Conservation (phyloP, 2,329 filamentous ascomycete species). For the Byssothecium circinans region DNA sequence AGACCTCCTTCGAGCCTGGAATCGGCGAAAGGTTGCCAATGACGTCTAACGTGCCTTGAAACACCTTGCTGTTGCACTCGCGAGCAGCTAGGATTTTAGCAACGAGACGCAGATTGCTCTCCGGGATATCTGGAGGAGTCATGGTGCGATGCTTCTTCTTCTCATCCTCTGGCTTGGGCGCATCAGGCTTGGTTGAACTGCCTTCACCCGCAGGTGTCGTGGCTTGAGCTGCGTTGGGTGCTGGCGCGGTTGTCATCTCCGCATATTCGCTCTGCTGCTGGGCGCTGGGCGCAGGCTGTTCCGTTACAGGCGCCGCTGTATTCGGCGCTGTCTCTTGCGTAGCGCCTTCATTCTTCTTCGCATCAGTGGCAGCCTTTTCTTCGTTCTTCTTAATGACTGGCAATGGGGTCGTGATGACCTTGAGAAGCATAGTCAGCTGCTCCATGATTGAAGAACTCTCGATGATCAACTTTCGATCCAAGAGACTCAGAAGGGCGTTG, state of each 20-base stretch:
- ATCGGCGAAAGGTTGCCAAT: constrained; percentile 97
- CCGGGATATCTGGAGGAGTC: constrained; percentile 80
- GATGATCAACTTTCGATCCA: constrained; percentile 94
- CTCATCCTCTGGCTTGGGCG: constrained; percentile 51
- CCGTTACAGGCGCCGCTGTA: constrained; percentile 18
- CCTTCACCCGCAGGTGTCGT: constrained; percentile 16
- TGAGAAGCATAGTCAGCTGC: constrained; percentile 81
- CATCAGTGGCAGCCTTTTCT: constrained; percentile 60
- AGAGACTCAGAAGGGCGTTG: constrained; percentile 82
- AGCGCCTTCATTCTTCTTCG: constrained; percentile 38
- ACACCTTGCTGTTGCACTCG: constrained; percentile 96
- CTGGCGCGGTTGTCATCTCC: constrained; percentile 37
- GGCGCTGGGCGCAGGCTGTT: constrained; percentile 9
- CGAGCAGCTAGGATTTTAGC: constrained; percentile 94
- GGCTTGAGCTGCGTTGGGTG: constrained; percentile 39
- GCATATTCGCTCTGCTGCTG: constrained; percentile 25
- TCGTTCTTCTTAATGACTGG: constrained; percentile 77
- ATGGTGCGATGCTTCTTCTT: constrained; percentile 66
- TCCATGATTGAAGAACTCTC: constrained; percentile 98
- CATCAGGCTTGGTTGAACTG: constrained; percentile 36
- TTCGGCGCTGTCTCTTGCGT: constrained; percentile 21
- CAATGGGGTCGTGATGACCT: constrained; percentile 84
- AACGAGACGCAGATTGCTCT: constrained; percentile 88
- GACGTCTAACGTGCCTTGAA: constrained; percentile 96
- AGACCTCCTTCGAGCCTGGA: constrained; percentile 82